Conservation (phyloP, 495 filamentous ascomycete species). For the Hypomontagnella submonticulosa region DNA sequence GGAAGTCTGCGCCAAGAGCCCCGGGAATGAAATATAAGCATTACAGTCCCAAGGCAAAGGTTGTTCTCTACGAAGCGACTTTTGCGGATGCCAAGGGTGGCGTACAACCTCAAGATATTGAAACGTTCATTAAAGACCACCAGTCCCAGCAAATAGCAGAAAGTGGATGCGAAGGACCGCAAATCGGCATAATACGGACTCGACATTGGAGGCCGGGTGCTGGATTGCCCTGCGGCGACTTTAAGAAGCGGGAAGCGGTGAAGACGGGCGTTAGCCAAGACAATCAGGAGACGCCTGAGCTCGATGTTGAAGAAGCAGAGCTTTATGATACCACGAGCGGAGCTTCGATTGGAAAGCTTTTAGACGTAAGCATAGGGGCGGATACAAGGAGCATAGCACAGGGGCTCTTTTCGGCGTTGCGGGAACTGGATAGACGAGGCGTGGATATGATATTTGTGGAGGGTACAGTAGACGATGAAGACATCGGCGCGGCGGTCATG, state of each 20-base stretch:
- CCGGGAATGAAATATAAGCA: slow-evolving; percentile 99
- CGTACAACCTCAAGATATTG: slow-evolving; percentile 35
- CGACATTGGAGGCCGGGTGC: slow-evolving; percentile 53
- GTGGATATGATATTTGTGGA: slow-evolving; percentile 93
- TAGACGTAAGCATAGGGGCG: slow-evolving; percentile 73
- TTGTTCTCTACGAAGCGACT: slow-evolving; percentile 80
- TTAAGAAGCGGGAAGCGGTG: slow-evolving; percentile 34
- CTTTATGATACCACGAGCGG: slow-evolving; percentile 38
- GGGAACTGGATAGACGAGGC: slow-evolving; percentile 80
- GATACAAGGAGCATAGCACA: slow-evolving; percentile 79
- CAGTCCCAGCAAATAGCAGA: slow-evolving; percentile 16
- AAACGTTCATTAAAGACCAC: slow-evolving; percentile 22
- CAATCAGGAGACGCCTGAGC: slow-evolving; percentile 35
- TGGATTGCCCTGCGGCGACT: slow-evolving; percentile 42
- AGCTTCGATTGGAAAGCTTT: slow-evolving; percentile 50
- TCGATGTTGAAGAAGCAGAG: slow-evolving; percentile 51
- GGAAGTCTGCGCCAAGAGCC: slow-evolving; percentile 73
- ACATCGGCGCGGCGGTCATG: slow-evolving; percentile 95
- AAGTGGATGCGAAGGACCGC: slow-evolving; percentile 11
- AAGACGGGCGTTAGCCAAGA: slow-evolving; percentile 10
- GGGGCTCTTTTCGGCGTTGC: slow-evolving; percentile 84
- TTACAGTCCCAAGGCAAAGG: slow-evolving; percentile 90
- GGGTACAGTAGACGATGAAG: slow-evolving; percentile 82
- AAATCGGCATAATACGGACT: slow-evolving; percentile 59
- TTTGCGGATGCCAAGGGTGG: slow-evolving; percentile 25